phyloP scores from a whole-genome alignment of 345 rosid species.

The Erysimum cheiranthoides region DNA sequence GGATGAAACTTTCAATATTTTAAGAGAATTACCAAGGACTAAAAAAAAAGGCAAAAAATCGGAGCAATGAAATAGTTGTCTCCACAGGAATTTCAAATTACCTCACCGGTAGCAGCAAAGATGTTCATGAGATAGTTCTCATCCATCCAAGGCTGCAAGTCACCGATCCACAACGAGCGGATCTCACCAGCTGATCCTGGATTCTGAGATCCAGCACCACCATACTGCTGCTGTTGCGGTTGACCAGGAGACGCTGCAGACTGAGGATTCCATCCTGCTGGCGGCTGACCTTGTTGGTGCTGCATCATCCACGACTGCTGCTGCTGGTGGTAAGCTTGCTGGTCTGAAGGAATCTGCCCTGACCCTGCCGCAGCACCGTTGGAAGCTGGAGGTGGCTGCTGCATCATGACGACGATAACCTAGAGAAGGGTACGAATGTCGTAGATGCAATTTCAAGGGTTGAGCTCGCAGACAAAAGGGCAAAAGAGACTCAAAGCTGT shows the following conservation, averaged over 20 bases:
- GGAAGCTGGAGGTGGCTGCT: conserved; percentile 69
- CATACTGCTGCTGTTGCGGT: conserved; percentile 51
- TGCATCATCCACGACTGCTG: conserved; percentile 69
- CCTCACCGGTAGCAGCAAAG: conserved; percentile 75
- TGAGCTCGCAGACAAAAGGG: conserved; percentile 24
- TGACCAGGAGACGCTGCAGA: conserved; percentile 70
- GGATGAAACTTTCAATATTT: neutral
- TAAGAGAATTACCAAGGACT: neutral
- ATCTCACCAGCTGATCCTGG: conserved; percentile 54
- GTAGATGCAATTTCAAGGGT: conserved; percentile 1
- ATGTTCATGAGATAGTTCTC: conserved; percentile 69
- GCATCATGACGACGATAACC: conserved; percentile 67
- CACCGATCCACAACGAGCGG: conserved; percentile 94
- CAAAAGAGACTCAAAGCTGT: neutral
- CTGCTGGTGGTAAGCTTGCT: conserved; percentile 49
- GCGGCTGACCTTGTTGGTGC: conserved; percentile 69
- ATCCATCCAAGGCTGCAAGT: conserved; percentile 93
- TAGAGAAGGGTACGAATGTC: conserved; percentile 16
- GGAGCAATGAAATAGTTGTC: neutral
- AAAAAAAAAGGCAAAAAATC: neutral
- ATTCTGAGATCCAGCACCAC: conserved; percentile 46
- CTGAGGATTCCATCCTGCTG: conserved; percentile 80
- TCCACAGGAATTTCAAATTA: conserved; percentile 30
- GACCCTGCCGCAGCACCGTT: conserved; percentile 47
- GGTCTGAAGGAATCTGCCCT: conserved; percentile 50